phyloP scores from a whole-genome alignment of 2,329 filamentous ascomycete genomes.

The Xylaria sp. region DNA sequence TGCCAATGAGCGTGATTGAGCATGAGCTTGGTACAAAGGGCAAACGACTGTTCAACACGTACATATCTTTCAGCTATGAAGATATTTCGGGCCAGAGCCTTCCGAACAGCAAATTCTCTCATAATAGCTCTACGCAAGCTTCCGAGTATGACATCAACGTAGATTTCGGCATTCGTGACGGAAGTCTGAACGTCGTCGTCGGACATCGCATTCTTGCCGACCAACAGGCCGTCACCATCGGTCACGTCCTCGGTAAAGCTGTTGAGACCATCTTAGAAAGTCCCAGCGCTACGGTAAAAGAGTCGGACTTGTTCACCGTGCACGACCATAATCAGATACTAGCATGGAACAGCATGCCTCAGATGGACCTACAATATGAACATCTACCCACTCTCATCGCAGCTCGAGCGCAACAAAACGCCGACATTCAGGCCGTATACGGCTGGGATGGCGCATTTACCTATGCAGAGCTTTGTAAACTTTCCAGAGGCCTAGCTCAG shows the following conservation, averaged over 20 bases:
- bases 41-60: conserved; percentile 61
- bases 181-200: conserved; percentile 57
- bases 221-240: conserved; percentile 59
- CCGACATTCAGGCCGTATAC: conserved; percentile 51
- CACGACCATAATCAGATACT: conserved; percentile 65
- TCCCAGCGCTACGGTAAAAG: conserved; percentile 55
- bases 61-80: conserved; percentile 59
- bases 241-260: conserved; percentile 63
- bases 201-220: conserved; percentile 56
- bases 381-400: conserved; percentile 59
- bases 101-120: conserved; percentile 51
- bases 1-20: conserved; percentile 59
- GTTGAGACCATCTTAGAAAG: conserved; percentile 58
- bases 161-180: conserved; percentile 56
- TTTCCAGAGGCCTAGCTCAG: conserved; percentile 47
- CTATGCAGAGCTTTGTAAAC: conserved; percentile 46
- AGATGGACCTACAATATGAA: conserved; percentile 54
- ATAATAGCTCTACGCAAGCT: conserved; percentile 54
- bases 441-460: conserved; percentile 49
- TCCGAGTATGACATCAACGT: conserved; percentile 60
- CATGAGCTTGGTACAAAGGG: conserved; percentile 58
- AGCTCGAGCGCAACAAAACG: conserved; percentile 53
- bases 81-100: conserved; percentile 38
- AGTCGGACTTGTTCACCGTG: conserved; percentile 65
- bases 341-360: conserved; percentile 60